Evolutionary conservation across 2,329 filamentous ascomycete species (phyloP), one percentile per base, ranked within the genome.

Genomic region (Arthrobotrys conoides): DNA sequence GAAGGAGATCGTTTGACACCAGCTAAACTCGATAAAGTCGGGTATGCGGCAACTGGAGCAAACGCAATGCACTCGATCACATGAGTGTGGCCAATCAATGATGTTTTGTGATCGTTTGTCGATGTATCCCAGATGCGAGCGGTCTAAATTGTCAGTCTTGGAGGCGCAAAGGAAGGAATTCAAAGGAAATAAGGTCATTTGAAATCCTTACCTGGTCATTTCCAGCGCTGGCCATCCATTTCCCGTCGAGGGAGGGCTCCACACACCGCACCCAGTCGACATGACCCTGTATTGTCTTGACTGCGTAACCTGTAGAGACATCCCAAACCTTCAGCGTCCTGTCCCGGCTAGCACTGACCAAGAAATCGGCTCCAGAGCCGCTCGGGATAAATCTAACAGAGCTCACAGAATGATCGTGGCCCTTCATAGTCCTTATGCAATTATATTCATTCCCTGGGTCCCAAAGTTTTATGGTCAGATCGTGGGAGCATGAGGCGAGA

Each of bases 391-490:
- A 97, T 6, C 94, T 91, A 36, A 97, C 91, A 1, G 93, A 91
- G 81, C 92, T 96, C 69, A 97, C 93, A 80, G 91, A 96, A 84
- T 97, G 95, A 82, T 97, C 94, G 84, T 97, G 94, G 5, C 95
- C 94, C 0, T 92, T 92, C 20, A 97, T 87, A 0, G 94, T 97
- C 65, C 94, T 89, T 71, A 97, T 97, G 83, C 97, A 97, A 84
- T 97, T 97, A 86, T 97, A 97, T 76, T 96, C 93, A 83, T 97
- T 92, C 51, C 90, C 89, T 0, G 95, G 94, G 81, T 97, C 93
- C 94, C 94, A 98, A 24, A 97, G 87, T 84, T 97, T 97, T 85
- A 97, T 97, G 1, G 93, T 97, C 53, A 97, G 86, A 84, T 97
- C 95, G 61, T 91, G 94, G 59, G 91, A 94, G 86, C 93, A 97